Percentiles rank a stretch among this genome's conserved stretches.
Conservation (phyloP, 2,329 filamentous ascomycete genomes). For the Aspergillus unguis region DNA sequence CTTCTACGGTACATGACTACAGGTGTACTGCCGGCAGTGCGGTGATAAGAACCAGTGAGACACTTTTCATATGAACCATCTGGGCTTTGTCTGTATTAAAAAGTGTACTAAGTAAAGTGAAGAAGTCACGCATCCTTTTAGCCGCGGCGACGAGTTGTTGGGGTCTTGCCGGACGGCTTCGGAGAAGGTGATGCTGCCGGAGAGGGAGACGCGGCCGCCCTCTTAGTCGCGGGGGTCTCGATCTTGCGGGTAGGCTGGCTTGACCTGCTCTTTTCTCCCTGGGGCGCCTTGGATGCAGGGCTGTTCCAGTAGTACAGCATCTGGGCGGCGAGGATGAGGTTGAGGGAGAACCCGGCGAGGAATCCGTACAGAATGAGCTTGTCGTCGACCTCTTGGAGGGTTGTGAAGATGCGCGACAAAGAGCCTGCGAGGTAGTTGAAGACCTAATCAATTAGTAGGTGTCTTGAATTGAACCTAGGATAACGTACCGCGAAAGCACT, state of each 20-base stretch:
- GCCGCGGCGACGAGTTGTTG: slow-evolving; percentile 56
- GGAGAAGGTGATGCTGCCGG: slow-evolving; percentile 41
- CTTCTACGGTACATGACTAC: slow-evolving; percentile 53
- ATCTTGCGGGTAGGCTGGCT: slow-evolving; percentile 28
- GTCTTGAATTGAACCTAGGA: not conserved
- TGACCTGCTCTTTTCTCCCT: slow-evolving; percentile 16
- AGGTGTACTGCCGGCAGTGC: slow-evolving; percentile 35
- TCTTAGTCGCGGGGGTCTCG: slow-evolving; percentile 31
- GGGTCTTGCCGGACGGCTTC: slow-evolving; percentile 46
- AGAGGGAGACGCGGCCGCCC: slow-evolving; percentile 21
- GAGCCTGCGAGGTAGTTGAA: slow-evolving; percentile 97
- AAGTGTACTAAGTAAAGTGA: slow-evolving; percentile 9
- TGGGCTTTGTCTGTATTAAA: slow-evolving; percentile 8
- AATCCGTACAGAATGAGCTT: slow-evolving; percentile 95
- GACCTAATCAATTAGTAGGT: slow-evolving; percentile 56
- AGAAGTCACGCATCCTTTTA: slow-evolving; percentile 30
- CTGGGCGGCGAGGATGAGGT: slow-evolving; percentile 79
- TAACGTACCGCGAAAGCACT: slow-evolving; percentile 84
- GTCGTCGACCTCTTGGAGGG: slow-evolving; percentile 94
- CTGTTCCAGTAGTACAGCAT: slow-evolving; percentile 97
- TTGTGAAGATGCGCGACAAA: slow-evolving; percentile 93
- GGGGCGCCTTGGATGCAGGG: slow-evolving; percentile 38
- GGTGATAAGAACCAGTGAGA: slow-evolving; percentile 5
- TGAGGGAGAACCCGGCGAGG: slow-evolving; percentile 85
- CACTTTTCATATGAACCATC: no score